Conservation (phyloP, 2,329 filamentous ascomycete species). For the Fusarium sp. region DNA sequence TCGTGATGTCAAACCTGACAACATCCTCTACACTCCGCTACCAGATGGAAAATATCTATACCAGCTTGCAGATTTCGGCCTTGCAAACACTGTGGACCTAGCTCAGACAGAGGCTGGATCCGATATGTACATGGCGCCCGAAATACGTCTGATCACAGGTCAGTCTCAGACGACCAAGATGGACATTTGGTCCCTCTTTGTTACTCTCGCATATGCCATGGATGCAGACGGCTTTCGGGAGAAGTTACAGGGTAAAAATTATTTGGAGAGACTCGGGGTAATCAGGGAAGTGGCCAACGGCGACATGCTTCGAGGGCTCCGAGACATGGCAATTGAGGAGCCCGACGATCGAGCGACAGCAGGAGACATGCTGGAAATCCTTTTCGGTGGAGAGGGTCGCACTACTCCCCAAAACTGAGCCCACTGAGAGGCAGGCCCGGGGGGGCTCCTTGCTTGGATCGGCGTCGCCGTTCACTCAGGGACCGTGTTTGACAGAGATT, state of each 20-base stretch:
- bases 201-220: slow-evolving; percentile 20
- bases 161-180: slow-evolving; percentile 33
- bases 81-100: background rate
- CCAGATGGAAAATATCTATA: background rate
- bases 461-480: background rate
- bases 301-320: background rate
- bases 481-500: background rate
- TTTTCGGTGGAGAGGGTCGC: background rate
- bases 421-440: background rate
- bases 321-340: background rate
- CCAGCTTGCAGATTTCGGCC: background rate
- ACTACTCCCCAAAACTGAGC: background rate
- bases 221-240: background rate
- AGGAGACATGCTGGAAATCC: slow-evolving; percentile 3
- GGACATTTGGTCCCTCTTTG: slow-evolving; percentile 43
- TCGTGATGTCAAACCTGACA: slow-evolving; percentile 38
- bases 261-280: too few relatives aligned
- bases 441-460: background rate
- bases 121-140: slow-evolving; percentile 23
- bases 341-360: background rate
- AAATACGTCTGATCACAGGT: rapidly evolving
- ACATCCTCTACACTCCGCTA: background rate
- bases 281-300: background rate
- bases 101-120: background rate
- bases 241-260: background rate